Conservation (phyloP, 345 rosid species). For the Hibiscus trionum region DNA sequence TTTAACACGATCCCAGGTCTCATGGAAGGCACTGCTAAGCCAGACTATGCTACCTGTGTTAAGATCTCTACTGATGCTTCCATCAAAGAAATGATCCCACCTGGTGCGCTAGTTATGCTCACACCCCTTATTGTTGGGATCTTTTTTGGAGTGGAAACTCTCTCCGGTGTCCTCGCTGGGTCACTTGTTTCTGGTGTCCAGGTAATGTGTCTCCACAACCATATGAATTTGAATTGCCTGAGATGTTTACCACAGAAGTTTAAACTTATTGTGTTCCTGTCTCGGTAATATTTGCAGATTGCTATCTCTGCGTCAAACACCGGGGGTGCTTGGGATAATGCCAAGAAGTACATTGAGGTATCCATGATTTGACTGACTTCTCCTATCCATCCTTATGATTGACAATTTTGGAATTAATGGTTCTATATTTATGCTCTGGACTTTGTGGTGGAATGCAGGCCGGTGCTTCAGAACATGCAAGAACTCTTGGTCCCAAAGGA, state of each 20-base stretch:
- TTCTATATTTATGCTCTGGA: not conserved
- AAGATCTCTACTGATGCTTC: conserved; percentile 96
- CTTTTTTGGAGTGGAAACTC: conserved; percentile 84
- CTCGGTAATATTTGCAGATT: conserved; percentile 34
- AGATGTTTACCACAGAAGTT: not conserved
- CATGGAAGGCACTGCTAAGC: conserved; percentile 86
- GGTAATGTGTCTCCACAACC: conserved; percentile 28
- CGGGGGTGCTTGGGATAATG: conserved; percentile 98
- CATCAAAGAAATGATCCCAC: conserved; percentile 94
- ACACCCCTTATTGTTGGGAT: conserved; percentile 81
- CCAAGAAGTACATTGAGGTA: conserved; percentile 97
- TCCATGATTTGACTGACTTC: not conserved
- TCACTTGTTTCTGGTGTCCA: conserved; percentile 94
- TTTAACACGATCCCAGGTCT: conserved; percentile 94
- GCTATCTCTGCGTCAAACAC: conserved; percentile 98
- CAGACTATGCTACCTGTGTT: conserved; percentile 91
- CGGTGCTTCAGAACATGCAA: conserved; percentile 89
- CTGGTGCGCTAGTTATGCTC: conserved; percentile 92
- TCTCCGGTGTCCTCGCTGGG: conserved; percentile 90
- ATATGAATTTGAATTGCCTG: not conserved
- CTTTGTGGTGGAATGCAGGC: conserved; percentile 37
- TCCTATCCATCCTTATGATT: not conserved
- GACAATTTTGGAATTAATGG: not conserved
- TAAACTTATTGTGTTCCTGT: not conserved
- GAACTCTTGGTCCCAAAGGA: conserved; percentile 83